phyloP scores from a whole-genome alignment of 2,329 filamentous ascomycete genomes.

The Penicillium vulpinum region DNA sequence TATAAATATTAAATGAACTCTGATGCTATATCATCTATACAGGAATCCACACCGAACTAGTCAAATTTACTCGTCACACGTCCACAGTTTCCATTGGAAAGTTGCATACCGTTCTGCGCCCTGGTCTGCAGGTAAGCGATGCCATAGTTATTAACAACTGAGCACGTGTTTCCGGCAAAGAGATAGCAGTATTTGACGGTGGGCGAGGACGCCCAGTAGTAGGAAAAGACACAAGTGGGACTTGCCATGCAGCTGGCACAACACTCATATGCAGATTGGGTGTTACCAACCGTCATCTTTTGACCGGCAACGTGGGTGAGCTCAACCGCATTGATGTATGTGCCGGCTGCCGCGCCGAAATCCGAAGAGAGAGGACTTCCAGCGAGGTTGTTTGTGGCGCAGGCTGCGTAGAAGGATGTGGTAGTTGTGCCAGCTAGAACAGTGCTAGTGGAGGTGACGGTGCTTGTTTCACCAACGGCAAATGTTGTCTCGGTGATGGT shows the following conservation, averaged over 20 bases:
- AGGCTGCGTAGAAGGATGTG: slow-evolving; percentile 4
- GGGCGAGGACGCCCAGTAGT: background rate
- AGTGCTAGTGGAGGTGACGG: background rate
- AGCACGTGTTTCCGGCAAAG: background rate
- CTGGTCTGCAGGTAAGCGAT: background rate
- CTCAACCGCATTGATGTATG: background rate
- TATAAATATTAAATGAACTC: too few species aligned
- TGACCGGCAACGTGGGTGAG: background rate
- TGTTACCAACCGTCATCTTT: background rate
- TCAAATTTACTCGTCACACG: too few species aligned
- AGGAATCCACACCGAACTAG: too few species aligned
- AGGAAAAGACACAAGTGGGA: background rate
- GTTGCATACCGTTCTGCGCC: too few species aligned
- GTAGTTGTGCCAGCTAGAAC: background rate
- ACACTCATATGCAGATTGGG: background rate
- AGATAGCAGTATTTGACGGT: background rate
- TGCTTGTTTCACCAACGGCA: background rate
- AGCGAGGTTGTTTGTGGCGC: slow-evolving; percentile 11
- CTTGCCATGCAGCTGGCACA: background rate
- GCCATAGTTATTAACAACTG: background rate
- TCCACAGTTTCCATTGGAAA: too few species aligned
- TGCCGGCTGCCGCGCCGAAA: background rate
- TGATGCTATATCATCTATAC: too few species aligned
- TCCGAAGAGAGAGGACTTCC: slow-evolving; percentile 4
- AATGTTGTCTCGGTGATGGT: slow-evolving; percentile 2